Evolutionary conservation across 352 stramenopile genomes (phyloP), one percentile per base, ranked within the genome.

Genomic region (Globisporangium echinulatum): DNA sequence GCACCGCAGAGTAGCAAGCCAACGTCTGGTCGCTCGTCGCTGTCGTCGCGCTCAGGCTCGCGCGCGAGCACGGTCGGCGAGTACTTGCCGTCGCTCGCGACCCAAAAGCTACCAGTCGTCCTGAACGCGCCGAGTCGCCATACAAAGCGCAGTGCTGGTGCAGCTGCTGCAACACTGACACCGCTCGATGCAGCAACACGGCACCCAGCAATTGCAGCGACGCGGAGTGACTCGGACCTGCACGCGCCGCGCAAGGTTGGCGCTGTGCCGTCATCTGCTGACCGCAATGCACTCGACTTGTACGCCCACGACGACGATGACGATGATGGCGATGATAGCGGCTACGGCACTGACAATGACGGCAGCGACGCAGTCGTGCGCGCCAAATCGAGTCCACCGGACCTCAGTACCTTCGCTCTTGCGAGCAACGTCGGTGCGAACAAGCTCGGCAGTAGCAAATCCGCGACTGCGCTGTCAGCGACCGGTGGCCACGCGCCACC

Each of bases 191-290:
- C 25, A 33, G 25, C 25, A 33, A 44, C 52, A 25, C 42, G 52
- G 14, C 56, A 40, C 40, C 37, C 15, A 1, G 25, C 48, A 4
- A 49, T 78, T 39, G 59, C 69, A 1, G 68, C 75, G 19, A 76
- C 71, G 14, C 67, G 76, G 25, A 93, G 82, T 43, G 82, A 92
- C 50, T 76, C 75, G 11, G 79, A 82, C 19, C 58, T 93, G 1
- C 72, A 87, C 19, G 78, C 78, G 0, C 76, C 76, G n/a, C 71
- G 75, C 7, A 74, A 70, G 7, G 17, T 62, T 2, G 70, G 67
- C 6, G 58, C 70, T 3, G 69, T 90, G 0, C 77, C 79, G 13
- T 85, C 79, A 7, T 81, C 73, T n/a, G 73, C 74, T 0, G 74
- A 90, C 61, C 69, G 66, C 36, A 75, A 74, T 47, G 71, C 75